Percentiles rank a stretch among this genome's conserved stretches.
Conservation (phyloP, 1,284 basidiomycete genomes). For the Microstroma glucosiphilum region DNA sequence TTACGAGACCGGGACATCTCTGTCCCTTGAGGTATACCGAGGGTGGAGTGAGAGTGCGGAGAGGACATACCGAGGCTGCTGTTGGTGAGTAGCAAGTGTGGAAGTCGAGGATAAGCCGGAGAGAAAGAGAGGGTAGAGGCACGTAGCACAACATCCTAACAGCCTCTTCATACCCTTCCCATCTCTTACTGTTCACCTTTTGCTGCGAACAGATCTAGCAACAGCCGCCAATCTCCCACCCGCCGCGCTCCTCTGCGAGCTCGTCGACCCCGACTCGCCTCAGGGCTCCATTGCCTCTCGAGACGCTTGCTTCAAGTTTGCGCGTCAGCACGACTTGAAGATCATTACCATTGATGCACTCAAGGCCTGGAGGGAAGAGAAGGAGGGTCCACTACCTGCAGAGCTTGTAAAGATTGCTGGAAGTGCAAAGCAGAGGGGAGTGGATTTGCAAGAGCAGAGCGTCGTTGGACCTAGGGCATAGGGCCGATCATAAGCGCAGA, state of each 20-base stretch:
- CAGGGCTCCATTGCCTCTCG: slow-evolving; percentile 89
- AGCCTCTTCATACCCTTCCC: slow-evolving; percentile 1
- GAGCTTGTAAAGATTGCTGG: background rate
- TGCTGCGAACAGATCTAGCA: slow-evolving; percentile 65
- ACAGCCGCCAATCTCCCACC: slow-evolving; percentile 67
- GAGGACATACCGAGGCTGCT: slow-evolving; percentile 87
- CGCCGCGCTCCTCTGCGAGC: slow-evolving; percentile 85
- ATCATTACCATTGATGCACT: slow-evolving; percentile 82
- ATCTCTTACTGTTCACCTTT: background rate
- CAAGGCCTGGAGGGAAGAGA: slow-evolving; percentile 50
- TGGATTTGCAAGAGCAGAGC: slow-evolving; percentile 6
- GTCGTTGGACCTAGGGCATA: slow-evolving; percentile 6
- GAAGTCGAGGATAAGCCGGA: too few relatives aligned
- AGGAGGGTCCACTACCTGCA: slow-evolving; percentile 21
- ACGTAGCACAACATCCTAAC: background rate
- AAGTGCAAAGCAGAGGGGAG: slow-evolving; percentile 2
- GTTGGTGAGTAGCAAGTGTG: slow-evolving; percentile 60
- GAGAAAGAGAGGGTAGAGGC: too few relatives aligned
- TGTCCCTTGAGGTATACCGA: slow-evolving; percentile 80
- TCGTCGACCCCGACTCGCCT: slow-evolving; percentile 83
- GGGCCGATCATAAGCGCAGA: too few relatives aligned
- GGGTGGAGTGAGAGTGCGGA: slow-evolving; percentile 76
- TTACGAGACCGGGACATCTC: slow-evolving; percentile 89
- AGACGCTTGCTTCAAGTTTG: slow-evolving; percentile 86
- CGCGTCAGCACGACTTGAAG: slow-evolving; percentile 81